Percentiles rank a stretch among this genome's conserved stretches.
Conservation (phyloP, 208 protist genomes). For the Crithidia sp. region DNA sequence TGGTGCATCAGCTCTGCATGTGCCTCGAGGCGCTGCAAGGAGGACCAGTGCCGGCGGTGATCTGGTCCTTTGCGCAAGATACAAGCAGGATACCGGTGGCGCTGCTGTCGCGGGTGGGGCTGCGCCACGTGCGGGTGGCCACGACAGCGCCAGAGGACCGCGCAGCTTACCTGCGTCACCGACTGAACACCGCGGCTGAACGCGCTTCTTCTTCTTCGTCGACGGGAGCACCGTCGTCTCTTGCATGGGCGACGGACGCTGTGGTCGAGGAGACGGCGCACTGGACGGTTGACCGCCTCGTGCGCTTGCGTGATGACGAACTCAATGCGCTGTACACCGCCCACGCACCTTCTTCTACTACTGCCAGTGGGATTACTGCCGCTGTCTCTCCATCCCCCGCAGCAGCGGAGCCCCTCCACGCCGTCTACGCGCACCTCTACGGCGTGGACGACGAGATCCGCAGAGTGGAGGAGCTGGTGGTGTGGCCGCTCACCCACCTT, state of each 20-base stretch:
- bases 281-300: constrained; percentile 19
- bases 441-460: constrained; percentile 53
- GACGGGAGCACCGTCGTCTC: no score
- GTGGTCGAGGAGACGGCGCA: constrained; percentile 34
- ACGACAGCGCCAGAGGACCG: constrained; percentile 37
- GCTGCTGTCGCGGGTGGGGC: constrained; percentile 16
- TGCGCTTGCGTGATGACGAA: constrained; percentile 10
- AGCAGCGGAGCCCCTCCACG: background rate
- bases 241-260: no score
- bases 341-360: background rate
- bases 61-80: constrained; percentile 35
- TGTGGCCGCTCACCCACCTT: constrained; percentile 83
- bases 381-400: no score
- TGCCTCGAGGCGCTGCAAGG: constrained; percentile 47
- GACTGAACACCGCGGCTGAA: no score
- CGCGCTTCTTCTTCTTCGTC: background rate
- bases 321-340: constrained; percentile 12
- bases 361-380: no score
- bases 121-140: constrained; percentile 39
- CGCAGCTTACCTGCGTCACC: constrained; percentile 6
- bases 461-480: constrained; percentile 69
- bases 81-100: constrained; percentile 5
- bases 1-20: constrained; percentile 53
- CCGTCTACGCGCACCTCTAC: constrained; percentile 61
- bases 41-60: background rate